Conservation (phyloP, 148 eudicot species). For the Drosera capensis region DNA sequence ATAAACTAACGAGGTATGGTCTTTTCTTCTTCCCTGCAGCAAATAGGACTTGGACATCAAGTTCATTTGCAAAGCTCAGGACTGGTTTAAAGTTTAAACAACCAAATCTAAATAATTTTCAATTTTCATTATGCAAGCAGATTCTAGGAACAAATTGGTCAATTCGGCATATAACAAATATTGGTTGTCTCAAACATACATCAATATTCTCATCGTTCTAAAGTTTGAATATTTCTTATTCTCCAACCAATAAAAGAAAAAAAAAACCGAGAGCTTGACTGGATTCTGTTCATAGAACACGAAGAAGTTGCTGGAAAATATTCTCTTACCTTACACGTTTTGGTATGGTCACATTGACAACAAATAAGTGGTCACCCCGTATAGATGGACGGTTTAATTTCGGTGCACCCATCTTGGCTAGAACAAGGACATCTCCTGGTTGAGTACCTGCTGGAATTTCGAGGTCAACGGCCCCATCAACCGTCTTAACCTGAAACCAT, state of each 20-base stretch:
- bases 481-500: slow-evolving; percentile 63
- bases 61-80: too few species aligned
- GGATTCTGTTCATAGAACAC: neutral
- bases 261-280: neutral
- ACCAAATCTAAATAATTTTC: too few species aligned
- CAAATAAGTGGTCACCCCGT: slow-evolving; percentile 89
- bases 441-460: slow-evolving; percentile 93
- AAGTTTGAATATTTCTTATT: neutral
- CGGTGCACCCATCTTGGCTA: slow-evolving; percentile 87
- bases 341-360: slow-evolving; percentile 70
- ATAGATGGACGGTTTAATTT: slow-evolving; percentile 81
- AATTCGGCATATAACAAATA: neutral
- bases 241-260: neutral
- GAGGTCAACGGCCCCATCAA: slow-evolving; percentile 71
- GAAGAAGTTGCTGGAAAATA: neutral
- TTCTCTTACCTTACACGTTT: slow-evolving; percentile 65
- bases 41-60: too few species aligned
- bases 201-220: neutral
- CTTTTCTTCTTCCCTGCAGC: too few species aligned
- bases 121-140: too few species aligned
- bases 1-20: too few species aligned
- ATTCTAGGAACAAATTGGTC: too few species aligned
- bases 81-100: too few species aligned
- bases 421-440: slow-evolving; percentile 93
- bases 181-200: neutral